Conservation (phyloP, 2,329 filamentous ascomycete species). For the Ophiostoma novo-ulmi region DNA sequence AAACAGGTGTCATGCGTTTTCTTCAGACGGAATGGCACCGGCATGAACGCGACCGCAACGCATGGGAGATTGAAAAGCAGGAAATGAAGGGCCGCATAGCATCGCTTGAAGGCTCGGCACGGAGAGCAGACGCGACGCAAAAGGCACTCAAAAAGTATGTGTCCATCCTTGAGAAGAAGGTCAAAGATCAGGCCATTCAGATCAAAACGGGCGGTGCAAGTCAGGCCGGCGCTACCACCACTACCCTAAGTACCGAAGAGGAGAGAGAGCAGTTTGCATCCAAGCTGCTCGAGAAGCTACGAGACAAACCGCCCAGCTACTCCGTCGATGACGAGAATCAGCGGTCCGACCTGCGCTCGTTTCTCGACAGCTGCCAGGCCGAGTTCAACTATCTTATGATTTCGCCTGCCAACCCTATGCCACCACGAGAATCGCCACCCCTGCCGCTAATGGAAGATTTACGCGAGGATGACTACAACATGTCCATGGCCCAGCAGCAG, state of each 20-base stretch:
- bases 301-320: constrained; percentile 43
- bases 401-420: constrained; percentile 59
- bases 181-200: constrained; percentile 76
- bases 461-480: constrained; percentile 50
- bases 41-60: constrained; percentile 94
- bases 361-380: constrained; percentile 59
- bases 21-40: constrained; percentile 98
- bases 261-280: constrained; percentile 48
- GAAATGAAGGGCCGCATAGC: constrained; percentile 99
- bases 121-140: constrained; percentile 81
- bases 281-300: constrained; percentile 36
- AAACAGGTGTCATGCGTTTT: constrained; percentile 94
- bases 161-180: constrained; percentile 77
- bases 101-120: constrained; percentile 80
- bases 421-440: constrained; percentile 55
- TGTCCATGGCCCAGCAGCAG: constrained; percentile 40
- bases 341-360: constrained; percentile 52
- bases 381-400: constrained; percentile 66
- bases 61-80: constrained; percentile 97
- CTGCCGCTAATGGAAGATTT: constrained; percentile 56
- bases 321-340: constrained; percentile 47
- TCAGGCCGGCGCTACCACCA: constrained; percentile 33
- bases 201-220: constrained; percentile 44
- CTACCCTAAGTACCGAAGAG: constrained; percentile 36
- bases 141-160: constrained; percentile 89